phyloP scores from a whole-genome alignment of 2,329 filamentous ascomycete species.

The Scedosporium boydii region DNA sequence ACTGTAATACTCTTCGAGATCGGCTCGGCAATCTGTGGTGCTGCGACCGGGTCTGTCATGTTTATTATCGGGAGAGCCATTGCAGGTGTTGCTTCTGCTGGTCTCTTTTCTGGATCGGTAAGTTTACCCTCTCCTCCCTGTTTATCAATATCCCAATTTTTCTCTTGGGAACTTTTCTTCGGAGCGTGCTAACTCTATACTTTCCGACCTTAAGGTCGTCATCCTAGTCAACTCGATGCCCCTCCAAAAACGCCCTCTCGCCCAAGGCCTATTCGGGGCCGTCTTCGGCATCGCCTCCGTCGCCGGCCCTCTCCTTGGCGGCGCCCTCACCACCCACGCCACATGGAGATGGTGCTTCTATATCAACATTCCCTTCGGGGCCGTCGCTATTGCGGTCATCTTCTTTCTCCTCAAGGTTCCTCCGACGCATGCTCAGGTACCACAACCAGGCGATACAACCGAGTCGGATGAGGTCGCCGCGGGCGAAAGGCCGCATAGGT shows the following conservation, averaged over 20 bases:
- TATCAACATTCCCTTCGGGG: conserved; percentile 20
- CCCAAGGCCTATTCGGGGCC: conserved; percentile 22
- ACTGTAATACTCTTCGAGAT: conserved; percentile 15
- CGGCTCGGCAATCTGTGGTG: conserved; percentile 20
- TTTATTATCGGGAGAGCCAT: conserved; percentile 29
- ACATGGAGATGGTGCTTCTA: conserved; percentile 9
- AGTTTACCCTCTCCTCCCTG: neutral
- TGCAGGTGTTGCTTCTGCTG: conserved; percentile 24
- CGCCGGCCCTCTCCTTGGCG: conserved; percentile 17
- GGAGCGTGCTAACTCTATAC: no score
- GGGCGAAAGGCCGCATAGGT: conserved; percentile 1
- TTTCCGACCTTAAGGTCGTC: no score
- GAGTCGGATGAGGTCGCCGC: neutral
- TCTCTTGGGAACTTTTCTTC: no score
- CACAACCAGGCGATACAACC: neutral
- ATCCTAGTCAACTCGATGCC: conserved; percentile 21
- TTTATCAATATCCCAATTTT: no score
- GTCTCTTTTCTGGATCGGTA: conserved; percentile 22
- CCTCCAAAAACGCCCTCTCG: conserved; percentile 23
- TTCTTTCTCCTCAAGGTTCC: conserved; percentile 14
- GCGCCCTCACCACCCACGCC: conserved; percentile 17
- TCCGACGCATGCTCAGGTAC: neutral
- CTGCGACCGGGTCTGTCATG: conserved; percentile 20
- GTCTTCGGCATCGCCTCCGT: conserved; percentile 30
- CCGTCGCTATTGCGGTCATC: conserved; percentile 18